Evolutionary conservation across 1,284 basidiomycete genomes (phyloP).

Genomic region (Boletus sp.): DNA sequence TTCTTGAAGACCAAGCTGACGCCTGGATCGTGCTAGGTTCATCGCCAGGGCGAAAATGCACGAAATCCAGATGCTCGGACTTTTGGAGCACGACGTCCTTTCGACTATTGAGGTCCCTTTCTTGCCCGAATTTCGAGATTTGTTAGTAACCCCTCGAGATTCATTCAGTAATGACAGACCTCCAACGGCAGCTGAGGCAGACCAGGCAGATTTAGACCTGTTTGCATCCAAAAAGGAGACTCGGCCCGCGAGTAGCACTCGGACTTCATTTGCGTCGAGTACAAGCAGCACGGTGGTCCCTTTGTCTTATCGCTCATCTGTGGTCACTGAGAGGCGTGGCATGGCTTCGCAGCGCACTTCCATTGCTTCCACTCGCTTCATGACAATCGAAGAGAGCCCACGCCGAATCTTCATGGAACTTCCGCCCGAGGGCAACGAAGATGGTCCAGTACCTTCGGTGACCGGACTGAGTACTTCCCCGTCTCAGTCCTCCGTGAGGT

Average conservation of each 20-base stretch:
- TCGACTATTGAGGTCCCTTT: conserved; percentile 82
- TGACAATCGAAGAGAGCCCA: conserved; percentile 69
- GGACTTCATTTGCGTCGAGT: conserved; percentile 41
- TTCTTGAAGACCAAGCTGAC: neutral
- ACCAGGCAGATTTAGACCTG: conserved; percentile 66
- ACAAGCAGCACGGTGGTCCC: conserved; percentile 33
- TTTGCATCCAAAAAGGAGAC: conserved; percentile 50
- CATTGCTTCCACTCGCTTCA: conserved; percentile 43
- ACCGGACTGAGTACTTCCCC: conserved; percentile 54
- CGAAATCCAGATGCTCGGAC: conserved; percentile 89
- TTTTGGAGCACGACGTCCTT: conserved; percentile 85
- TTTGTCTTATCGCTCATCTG: conserved; percentile 34
- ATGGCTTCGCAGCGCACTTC: conserved; percentile 44
- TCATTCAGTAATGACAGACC: conserved; percentile 30
- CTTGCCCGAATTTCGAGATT: conserved; percentile 45
- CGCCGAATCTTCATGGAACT: conserved; percentile 45
- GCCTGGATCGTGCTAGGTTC: conserved; percentile 49
- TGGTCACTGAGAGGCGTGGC: conserved; percentile 35
- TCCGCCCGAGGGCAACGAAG: conserved; percentile 41
- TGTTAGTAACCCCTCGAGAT: conserved; percentile 29
- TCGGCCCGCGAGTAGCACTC: conserved; percentile 31
- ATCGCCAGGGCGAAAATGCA: conserved; percentile 91
- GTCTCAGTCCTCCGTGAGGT: conserved; percentile 63
- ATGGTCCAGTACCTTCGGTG: conserved; percentile 34
- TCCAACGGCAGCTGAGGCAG: conserved; percentile 51